A percentile compares a stretch with the other conserved stretches of the same genome.
Evolutionary conservation across 768 basidiomycete genomes (phyloP).

Genomic region (Collybiopsis luxurians): DNA sequence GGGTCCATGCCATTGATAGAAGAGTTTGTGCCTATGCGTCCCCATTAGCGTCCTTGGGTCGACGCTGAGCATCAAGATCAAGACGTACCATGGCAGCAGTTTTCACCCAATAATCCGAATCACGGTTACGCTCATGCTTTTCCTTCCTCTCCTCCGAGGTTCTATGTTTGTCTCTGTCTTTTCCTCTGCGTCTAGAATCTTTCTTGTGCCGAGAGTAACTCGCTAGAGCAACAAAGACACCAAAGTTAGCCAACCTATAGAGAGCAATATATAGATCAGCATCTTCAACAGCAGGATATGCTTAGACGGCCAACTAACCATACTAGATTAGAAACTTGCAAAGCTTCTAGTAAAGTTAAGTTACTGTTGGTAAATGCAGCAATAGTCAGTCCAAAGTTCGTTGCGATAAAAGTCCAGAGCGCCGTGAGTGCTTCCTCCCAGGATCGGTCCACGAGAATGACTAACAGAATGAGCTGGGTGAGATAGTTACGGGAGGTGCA

Average conservation of each 20-base stretch:
- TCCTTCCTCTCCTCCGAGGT: not conserved
- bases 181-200: slow-evolving; percentile 14
- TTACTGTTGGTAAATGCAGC: slow-evolving; percentile 26
- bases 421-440: slow-evolving; percentile 37
- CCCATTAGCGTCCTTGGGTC: not conserved
- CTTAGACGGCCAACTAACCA: slow-evolving; percentile 24
- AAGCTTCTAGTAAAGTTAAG: slow-evolving; percentile 37
- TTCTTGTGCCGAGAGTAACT: slow-evolving; percentile 38
- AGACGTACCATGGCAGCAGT: slow-evolving; percentile 32
- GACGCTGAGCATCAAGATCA: too few relatives aligned
- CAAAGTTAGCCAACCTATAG: slow-evolving; percentile 40
- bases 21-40: slow-evolving; percentile 26
- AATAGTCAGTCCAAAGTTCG: slow-evolving; percentile 36
- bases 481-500: slow-evolving; percentile 26
- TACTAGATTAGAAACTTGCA: slow-evolving; percentile 39
- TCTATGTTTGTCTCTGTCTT: slow-evolving; percentile 3
- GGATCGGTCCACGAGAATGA: slow-evolving; percentile 38
- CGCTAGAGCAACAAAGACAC: slow-evolving; percentile 36
- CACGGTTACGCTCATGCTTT: not conserved
- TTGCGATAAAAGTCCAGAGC: slow-evolving; percentile 42
- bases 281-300: too few relatives aligned
- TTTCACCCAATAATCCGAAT: slow-evolving; percentile 31
- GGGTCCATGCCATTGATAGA: slow-evolving; percentile 34
- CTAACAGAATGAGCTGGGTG: slow-evolving; percentile 17
- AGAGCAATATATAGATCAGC: not conserved